A percentile compares a stretch with the other conserved stretches of the same genome.
These are phyloP conservation scores for Lachnellula suecica DNA, from an alignment of 2,329 filamentous ascomycete species.

Conservation along the genomic window DNA sequence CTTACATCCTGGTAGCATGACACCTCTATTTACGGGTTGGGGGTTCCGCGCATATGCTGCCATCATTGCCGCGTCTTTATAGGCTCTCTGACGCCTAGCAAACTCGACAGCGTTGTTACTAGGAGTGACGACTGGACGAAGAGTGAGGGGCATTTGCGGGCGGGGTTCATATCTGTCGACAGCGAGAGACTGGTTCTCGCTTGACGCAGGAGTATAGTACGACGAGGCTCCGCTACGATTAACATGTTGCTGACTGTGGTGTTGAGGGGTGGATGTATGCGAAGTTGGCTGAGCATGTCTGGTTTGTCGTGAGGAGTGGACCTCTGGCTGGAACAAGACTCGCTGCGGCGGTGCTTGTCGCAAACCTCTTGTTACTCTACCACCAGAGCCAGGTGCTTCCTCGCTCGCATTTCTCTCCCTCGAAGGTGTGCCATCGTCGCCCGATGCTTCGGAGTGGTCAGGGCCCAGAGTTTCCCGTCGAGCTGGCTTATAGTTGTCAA, in stretches of 20 bases:
- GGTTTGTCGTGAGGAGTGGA: slow-evolving; percentile 61
- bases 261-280: slow-evolving; percentile 29
- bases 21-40: slow-evolving; percentile 44
- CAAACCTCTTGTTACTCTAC: slow-evolving; percentile 62
- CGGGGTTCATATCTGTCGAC: slow-evolving; percentile 71
- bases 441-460: slow-evolving; percentile 58
- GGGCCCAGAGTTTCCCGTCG: slow-evolving; percentile 43
- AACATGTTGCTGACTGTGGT: slow-evolving; percentile 27
- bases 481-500: slow-evolving; percentile 68
- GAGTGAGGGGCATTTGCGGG: slow-evolving; percentile 58
- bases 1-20: slow-evolving; percentile 64
- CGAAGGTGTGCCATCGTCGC: slow-evolving; percentile 58
- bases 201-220: slow-evolving; percentile 52
- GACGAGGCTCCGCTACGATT: slow-evolving; percentile 37
- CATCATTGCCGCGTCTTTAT: slow-evolving; percentile 35
- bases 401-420: slow-evolving; percentile 49
- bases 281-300: slow-evolving; percentile 53
- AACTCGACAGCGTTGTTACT: slow-evolving; percentile 72
- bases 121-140: slow-evolving; percentile 74
- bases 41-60: slow-evolving; percentile 40
- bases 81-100: slow-evolving; percentile 51
- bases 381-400: slow-evolving; percentile 51
- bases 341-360: slow-evolving; percentile 83
- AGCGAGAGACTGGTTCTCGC: slow-evolving; percentile 56
- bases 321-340: slow-evolving; percentile 82